Conservation (phyloP, 2,329 filamentous ascomycete genomes). For the Stagonosporopsis cucurbitacearum region DNA sequence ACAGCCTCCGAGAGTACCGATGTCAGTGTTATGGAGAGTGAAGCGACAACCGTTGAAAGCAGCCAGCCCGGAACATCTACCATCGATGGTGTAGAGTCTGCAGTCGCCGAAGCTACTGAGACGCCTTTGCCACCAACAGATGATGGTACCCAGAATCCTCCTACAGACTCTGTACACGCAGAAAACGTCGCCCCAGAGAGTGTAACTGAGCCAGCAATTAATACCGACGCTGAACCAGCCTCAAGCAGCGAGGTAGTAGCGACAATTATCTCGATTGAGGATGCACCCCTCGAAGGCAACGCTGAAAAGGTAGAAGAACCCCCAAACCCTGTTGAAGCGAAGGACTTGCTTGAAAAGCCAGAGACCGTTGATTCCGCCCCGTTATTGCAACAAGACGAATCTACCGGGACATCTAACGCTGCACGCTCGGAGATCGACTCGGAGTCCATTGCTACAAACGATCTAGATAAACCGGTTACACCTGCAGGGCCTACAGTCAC, state of each 20-base stretch:
- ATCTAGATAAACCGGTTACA: too few species aligned
- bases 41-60: neutral
- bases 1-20: slow-evolving; percentile 1
- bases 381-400: neutral
- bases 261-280: neutral
- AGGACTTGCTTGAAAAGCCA: neutral
- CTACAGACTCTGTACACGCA: neutral
- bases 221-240: neutral
- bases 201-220: neutral
- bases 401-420: neutral
- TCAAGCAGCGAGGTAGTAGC: neutral
- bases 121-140: neutral
- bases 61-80: neutral
- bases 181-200: neutral
- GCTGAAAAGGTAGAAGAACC: neutral
- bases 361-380: neutral
- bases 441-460: neutral
- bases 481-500: neutral
- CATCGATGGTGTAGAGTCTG: neutral
- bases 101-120: neutral
- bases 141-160: neutral
- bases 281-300: neutral
- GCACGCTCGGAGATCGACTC: neutral
- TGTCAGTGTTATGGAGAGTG: slow-evolving; percentile 2
- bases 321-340: neutral